These are phyloP conservation scores for Naganishia vaughanmartiniae DNA, from an alignment of 768 basidiomycete genomes.

Conservation along the genomic window DNA sequence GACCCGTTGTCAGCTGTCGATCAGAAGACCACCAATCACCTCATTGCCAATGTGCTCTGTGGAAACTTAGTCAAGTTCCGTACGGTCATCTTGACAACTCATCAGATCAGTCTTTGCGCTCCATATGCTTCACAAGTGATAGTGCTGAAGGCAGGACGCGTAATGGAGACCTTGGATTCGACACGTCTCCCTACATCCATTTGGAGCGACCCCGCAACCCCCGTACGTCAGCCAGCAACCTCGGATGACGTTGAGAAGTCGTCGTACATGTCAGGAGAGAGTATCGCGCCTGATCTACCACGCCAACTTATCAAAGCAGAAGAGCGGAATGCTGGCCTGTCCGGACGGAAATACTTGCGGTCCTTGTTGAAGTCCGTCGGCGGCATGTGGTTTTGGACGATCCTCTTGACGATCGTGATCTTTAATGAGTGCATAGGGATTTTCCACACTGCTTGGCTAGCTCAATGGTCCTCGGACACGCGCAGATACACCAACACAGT, in stretches of 20 bases:
- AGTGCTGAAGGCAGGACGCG: not conserved
- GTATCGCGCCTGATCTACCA: not conserved
- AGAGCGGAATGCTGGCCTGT: not conserved
- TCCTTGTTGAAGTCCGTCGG: slow-evolving; percentile 1
- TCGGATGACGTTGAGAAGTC: not conserved
- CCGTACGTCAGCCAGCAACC: not conserved
- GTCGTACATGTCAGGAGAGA: no score
- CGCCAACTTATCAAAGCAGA: slow-evolving; percentile 12
- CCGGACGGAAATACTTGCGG: not conserved
- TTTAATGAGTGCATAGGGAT: not conserved
- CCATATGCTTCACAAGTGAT: slow-evolving; percentile 42
- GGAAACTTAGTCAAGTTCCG: slow-evolving; percentile 37
- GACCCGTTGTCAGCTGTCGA: slow-evolving; percentile 51
- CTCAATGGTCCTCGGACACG: slow-evolving; percentile 6
- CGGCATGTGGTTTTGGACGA: not conserved
- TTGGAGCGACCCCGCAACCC: no score
- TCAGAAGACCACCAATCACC: slow-evolving; percentile 43
- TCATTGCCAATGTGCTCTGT: slow-evolving; percentile 42
- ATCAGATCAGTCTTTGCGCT: slow-evolving; percentile 47
- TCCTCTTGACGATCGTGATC: not conserved
- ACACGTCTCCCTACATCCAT: not conserved
- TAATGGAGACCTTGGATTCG: not conserved
- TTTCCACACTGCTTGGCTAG: slow-evolving; percentile 8
- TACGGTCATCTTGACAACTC: slow-evolving; percentile 48
- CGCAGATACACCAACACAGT: slow-evolving; percentile 1